Evolutionary conservation across 352 stramenopile species (phyloP).

Genomic region (Pilasporangium apinafurcum): DNA sequence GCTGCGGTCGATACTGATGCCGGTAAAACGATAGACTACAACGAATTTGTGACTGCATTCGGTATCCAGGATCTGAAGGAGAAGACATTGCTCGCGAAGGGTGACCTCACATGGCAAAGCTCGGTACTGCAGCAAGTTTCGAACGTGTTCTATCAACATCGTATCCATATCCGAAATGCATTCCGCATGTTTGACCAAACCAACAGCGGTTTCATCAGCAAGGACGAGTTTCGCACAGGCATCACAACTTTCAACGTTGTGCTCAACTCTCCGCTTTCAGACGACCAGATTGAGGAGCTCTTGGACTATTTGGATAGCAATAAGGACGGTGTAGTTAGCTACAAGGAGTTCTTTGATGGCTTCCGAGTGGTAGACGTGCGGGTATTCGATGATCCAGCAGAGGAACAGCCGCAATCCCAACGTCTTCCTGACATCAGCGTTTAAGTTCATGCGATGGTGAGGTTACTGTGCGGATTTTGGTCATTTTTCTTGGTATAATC

Average conservation of each 20-base stretch:
- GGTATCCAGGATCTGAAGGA: conserved; percentile 78
- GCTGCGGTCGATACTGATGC: conserved; percentile 83
- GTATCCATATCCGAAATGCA: conserved; percentile 88
- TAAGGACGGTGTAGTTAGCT: conserved; percentile 88
- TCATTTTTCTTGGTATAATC: too few species aligned
- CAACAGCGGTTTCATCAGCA: conserved; percentile 71
- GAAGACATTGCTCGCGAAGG: conserved; percentile 36
- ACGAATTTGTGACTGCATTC: conserved; percentile 90
- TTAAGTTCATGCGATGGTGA: conserved; percentile 1
- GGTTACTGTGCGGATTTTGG: neutral
- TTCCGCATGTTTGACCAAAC: conserved; percentile 91
- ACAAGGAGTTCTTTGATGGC: conserved; percentile 92
- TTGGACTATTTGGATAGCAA: conserved; percentile 86
- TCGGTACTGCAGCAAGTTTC: conserved; percentile 90
- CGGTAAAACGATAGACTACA: conserved; percentile 88
- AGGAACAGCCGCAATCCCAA: conserved; percentile 22
- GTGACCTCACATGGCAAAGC: conserved; percentile 87
- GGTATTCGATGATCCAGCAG: conserved; percentile 16
- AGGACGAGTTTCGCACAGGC: conserved; percentile 81
- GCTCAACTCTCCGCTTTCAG: conserved; percentile 86
- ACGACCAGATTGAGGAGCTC: conserved; percentile 90
- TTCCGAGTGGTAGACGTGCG: conserved; percentile 85
- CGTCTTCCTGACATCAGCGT: neutral
- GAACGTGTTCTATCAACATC: conserved; percentile 93
- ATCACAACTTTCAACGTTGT: conserved; percentile 87